Conservation (phyloP, 2,329 filamentous ascomycete genomes). For the Ophiostoma populinum region DNA sequence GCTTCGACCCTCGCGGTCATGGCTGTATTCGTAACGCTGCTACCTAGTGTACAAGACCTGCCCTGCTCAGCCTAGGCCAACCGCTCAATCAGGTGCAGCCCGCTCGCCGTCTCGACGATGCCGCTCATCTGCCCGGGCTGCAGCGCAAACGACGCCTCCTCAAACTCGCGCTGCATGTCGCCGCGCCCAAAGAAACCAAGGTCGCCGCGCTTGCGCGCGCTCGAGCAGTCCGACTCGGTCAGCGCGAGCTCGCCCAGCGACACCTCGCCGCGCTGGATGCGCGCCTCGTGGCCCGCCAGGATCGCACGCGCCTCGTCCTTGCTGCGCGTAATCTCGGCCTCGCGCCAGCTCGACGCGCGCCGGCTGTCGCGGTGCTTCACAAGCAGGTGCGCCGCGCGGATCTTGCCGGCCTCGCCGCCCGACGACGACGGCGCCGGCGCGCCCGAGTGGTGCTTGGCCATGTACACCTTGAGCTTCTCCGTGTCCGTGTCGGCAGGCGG, state of each 20-base stretch:
- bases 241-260: constrained; percentile 69
- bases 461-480: constrained; percentile 84
- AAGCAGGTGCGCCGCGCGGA: constrained; percentile 79
- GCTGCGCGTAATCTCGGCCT: constrained; percentile 70
- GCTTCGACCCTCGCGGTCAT: too few relatives aligned
- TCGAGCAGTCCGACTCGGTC: constrained; percentile 89
- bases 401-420: constrained; percentile 45
- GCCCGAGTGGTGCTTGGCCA: constrained; percentile 70
- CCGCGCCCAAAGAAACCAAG: constrained; percentile 86
- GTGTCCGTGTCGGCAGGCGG: constrained; percentile 76
- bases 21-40: too few relatives aligned
- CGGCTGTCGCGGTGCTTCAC: constrained; percentile 86
- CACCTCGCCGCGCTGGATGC: constrained; percentile 53
- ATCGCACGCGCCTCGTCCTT: constrained; percentile 76
- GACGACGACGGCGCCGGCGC: constrained; percentile 10
- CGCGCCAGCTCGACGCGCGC: constrained; percentile 82
- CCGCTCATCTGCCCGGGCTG: constrained; percentile 73
- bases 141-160: constrained; percentile 85
- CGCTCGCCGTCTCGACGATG: constrained; percentile 82
- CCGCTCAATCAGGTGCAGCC: constrained; percentile 91
- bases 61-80: too few relatives aligned
- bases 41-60: too few relatives aligned
- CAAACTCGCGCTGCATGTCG: constrained; percentile 98
- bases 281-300: constrained; percentile 55
- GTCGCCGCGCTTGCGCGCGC: constrained; percentile 83